Evolutionary conservation across 2,329 filamentous ascomycete genomes (phyloP).

Genomic region (Escovopsis sp.): DNA sequence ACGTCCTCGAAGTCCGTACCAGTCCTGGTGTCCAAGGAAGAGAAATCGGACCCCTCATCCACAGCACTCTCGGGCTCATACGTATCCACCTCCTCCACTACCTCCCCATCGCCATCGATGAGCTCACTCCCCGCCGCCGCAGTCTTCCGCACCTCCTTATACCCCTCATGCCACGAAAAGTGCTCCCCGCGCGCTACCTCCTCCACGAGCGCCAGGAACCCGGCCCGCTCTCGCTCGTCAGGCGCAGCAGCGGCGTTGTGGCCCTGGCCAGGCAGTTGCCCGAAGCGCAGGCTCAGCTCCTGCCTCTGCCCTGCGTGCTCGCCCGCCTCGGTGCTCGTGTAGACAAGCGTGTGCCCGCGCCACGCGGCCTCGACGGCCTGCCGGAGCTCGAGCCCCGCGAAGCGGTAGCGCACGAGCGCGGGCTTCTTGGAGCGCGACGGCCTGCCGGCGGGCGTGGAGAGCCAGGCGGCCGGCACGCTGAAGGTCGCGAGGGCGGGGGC

Average conservation of each 20-base stretch:
- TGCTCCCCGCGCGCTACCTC: conserved; percentile 16
- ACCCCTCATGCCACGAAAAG: conserved; percentile 23
- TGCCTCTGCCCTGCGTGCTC: conserved; percentile 35
- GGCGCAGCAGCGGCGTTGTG: not conserved
- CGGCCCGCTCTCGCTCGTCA: conserved; percentile 1
- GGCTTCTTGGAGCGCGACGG: not conserved
- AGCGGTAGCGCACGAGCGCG: conserved; percentile 21
- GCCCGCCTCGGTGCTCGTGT: conserved; percentile 38
- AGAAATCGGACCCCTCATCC: no score
- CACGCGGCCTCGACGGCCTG: conserved; percentile 29
- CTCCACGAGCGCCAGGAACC: conserved; percentile 16
- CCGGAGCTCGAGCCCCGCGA: conserved; percentile 38
- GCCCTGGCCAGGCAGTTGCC: not conserved
- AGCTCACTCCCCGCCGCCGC: no score
- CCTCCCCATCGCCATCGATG: no score
- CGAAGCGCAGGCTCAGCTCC: conserved; percentile 28
- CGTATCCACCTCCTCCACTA: not conserved
- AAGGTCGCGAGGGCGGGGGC: conserved; percentile 21
- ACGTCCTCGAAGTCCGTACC: no score
- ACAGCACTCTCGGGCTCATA: not conserved
- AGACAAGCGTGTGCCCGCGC: conserved; percentile 30
- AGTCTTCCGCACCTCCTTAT: conserved; percentile 15
- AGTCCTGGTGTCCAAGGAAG: no score
- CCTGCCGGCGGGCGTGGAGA: not conserved
- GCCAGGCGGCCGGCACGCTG: conserved; percentile 15